Evolutionary conservation across 2,329 filamentous ascomycete genomes (phyloP), one percentile per base, ranked within the genome.

Genomic region (Stemphylium beticola): DNA sequence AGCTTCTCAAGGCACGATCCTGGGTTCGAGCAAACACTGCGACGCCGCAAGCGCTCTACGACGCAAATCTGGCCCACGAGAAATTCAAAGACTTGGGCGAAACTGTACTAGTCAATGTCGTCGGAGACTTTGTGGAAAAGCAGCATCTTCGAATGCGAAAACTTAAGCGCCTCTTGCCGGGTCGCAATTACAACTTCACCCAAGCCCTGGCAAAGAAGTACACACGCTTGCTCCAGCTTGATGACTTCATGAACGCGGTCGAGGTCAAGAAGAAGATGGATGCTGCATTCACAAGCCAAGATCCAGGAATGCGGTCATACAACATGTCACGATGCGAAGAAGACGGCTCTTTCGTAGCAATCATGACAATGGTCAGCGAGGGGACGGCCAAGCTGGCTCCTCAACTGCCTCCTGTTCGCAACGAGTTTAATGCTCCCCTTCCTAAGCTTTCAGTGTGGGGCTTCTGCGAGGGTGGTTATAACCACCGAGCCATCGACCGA

Each of bases 381-480:
- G 83, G 84, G 3, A 80, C 83, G 36, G 77, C 92, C 37, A 77
- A 70, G 14, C 67, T 90, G 6, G 75, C 80, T 3, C 78, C 84
- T 0, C 68, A 81, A 1, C 78, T 87, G 36, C 81, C 89, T 4
- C 85, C 85, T 1, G 85, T 90, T 26, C 69, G 80, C 54, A 71
- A 71, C 37, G 72, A 76, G 5, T 71, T 78, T 45, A 68, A 74
- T 33, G 74, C 74, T 3, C 73, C 76, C 0, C 66, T 68, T 11
- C 78, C 78, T 14, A 73, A 74, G 31, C 61, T 81, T 20, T 79
- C 76, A 4, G 86, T 87, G 2, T 87, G 89, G 68, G 89, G 90
- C 1, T 89, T 92, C 65, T 83, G 85, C 48, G 87, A 87, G 7
- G 85, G 85, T 14, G 86, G 89, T 60, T 92, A 92, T 72, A 85